Evolutionary conservation across 2,329 filamentous ascomycete genomes (phyloP), one percentile per base, ranked within the genome.

Genomic region (Pseudonectria foliicola): DNA sequence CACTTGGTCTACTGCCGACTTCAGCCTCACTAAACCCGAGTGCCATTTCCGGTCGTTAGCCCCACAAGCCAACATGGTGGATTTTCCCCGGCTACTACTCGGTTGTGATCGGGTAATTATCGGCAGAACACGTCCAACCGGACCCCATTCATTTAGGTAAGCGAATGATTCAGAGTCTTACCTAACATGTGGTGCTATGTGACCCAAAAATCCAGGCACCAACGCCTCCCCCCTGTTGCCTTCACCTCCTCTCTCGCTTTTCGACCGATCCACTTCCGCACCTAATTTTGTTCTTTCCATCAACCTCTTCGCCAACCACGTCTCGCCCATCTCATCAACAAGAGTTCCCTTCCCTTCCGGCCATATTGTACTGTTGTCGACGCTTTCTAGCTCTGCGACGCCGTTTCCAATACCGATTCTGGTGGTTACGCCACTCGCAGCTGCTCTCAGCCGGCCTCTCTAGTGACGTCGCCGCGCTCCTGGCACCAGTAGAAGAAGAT

Each of bases 401-500:
- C 26, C 37, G 30, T 37, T 28, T 38, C 18, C 34, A 28, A 28
- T 43, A 42, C 42, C 42, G 35, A 26, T 45, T 23, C 35, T 32
- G 35, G 37, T 40, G 34, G 44, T 27, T 33, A 27, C 25, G 29
- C 31, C 31, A 18, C 29, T 42, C 37, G 41, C 38, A 35, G 37
- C 45, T 42, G 38, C 44, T 37, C 30, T 21, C 41, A 40, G 27
- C 33, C 27, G 33, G 34, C 38, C 41, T 47, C 41, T 47, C 44
- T 43, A 37, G 50, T 53, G 50, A 52, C 48, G 28, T 48, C 36
- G 45, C 48, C 46, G 48, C 42, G 46, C 45, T 40, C 13, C 23
- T 29, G 29, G 27, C 43, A 41, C 43, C 49, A 53, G 50, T 53
- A 53, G 50, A 53, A 52, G 48, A 44, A 37, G 42, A 42, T 38